phyloP scores from a whole-genome alignment of 768 basidiomycete genomes.

The Tephrocybe sp. region DNA sequence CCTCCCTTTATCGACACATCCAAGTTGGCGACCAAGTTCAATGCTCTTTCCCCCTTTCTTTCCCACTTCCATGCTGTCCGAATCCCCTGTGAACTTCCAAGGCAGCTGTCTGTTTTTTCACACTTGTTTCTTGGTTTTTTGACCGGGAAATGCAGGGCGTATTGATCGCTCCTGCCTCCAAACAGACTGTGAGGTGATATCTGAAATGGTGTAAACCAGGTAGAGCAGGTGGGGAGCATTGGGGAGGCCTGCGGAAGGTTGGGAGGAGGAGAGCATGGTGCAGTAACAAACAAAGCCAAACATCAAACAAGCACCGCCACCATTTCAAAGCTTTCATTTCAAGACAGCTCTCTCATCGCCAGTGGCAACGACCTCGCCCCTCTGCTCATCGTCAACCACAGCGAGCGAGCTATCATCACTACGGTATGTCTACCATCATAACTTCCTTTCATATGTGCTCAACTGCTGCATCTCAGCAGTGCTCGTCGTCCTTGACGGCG shows the following conservation, averaged over 20 bases:
- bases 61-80: conserved; percentile 12
- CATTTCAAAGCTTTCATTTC: conserved; percentile 14
- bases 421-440: neutral
- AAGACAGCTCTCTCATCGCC: conserved; percentile 8
- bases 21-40: no score
- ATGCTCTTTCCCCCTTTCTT: conserved; percentile 8
- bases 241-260: conserved; percentile 11
- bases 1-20: no score
- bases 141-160: neutral
- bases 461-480: neutral
- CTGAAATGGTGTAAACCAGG: neutral
- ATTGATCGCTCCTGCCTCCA: neutral
- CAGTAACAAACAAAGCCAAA: conserved; percentile 13
- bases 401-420: conserved; percentile 1
- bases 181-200: neutral
- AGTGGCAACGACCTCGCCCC: no score
- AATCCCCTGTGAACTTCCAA: no score
- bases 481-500: conserved; percentile 8
- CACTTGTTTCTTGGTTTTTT: neutral
- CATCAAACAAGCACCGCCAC: conserved; percentile 20
- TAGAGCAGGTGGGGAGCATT: neutral
- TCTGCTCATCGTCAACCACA: conserved; percentile 10
- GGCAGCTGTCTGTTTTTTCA: neutral
- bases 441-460: neutral
- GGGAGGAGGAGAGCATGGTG: conserved; percentile 17